Conservation (phyloP, 306 rosid species). For the Prunus mume region DNA sequence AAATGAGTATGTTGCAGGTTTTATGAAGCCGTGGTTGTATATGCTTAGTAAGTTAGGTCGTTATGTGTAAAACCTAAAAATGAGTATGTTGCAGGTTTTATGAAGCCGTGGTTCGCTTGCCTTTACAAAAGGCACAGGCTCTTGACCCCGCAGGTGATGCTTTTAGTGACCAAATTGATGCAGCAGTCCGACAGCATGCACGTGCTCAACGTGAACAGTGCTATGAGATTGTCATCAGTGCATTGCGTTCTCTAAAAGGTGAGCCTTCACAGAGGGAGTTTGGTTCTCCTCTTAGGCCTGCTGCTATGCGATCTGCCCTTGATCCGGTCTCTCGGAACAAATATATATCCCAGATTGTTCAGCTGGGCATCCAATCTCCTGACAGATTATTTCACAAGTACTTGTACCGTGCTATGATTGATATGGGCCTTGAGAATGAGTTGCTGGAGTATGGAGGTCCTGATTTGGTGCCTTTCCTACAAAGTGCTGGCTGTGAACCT, state of each 20-base stretch:
- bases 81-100: slow-evolving; percentile 66
- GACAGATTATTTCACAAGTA: slow-evolving; percentile 86
- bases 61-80: slow-evolving; percentile 28
- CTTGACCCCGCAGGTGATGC: slow-evolving; percentile 93
- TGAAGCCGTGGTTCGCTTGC: slow-evolving; percentile 92
- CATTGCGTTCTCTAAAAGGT: slow-evolving; percentile 80
- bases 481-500: slow-evolving; percentile 75
- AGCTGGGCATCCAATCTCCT: slow-evolving; percentile 90
- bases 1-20: slow-evolving; percentile 52
- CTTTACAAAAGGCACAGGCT: slow-evolving; percentile 97
- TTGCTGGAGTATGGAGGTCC: slow-evolving; percentile 95
- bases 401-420: slow-evolving; percentile 90
- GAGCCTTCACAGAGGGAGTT: slow-evolving; percentile 60
- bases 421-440: slow-evolving; percentile 89
- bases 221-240: slow-evolving; percentile 83
- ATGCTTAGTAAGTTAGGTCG: slow-evolving; percentile 9
- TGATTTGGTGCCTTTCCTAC: slow-evolving; percentile 84
- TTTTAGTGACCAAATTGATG: slow-evolving; percentile 80
- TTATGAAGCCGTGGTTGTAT: slow-evolving; percentile 79
- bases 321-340: slow-evolving; percentile 73
- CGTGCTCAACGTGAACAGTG: slow-evolving; percentile 78
- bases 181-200: slow-evolving; percentile 71
- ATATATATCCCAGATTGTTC: slow-evolving; percentile 87
- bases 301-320: slow-evolving; percentile 57
- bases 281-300: slow-evolving; percentile 71